Evolutionary conservation across 73 alveolate genomes (phyloP), one percentile per base, ranked within the genome.

Genomic region (Paramecium caudatum): DNA sequence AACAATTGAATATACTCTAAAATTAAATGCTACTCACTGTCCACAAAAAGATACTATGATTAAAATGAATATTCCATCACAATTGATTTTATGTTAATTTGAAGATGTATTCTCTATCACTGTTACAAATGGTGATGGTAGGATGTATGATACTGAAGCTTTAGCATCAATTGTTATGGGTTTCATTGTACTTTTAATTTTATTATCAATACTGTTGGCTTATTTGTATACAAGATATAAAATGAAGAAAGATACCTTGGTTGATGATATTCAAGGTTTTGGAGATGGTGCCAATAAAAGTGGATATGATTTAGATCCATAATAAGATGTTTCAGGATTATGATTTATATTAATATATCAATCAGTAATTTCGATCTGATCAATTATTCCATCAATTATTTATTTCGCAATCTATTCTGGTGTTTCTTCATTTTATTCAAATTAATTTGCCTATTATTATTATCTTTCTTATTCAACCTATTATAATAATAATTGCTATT

Each of bases 51-150:
- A 8, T 10, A 37, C 36, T 3, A 10, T 74, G 33, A 3, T 7
- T 21, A 68, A 30, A n/a, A n/a, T n/a, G n/a, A n/a, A n/a, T 3
- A 12, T 16, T 15, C 69, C 88, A 9, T 43, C 62, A 5, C 32
- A 74, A 74, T 39, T 74, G 55, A 43, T 74, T 15, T 5, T 39
- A 21, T 74, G 88, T 10, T 16, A 74, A 74, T 19, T 21, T 27
- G 55, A 36, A 41, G 69, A 37, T 41, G 1, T 41, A 45, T 74
- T 74, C 1, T 19, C 36, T 36, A 15, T 74, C 4, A 36, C 36
- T 34, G 55, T 74, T 3, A 43, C 47, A 0, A 74, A 37, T 74
- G 88, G 88, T 27, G 88, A 74, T 74, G 88, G 69, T 7, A 23
- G 16, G 15, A 45, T 74, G 2, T 74, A 74, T 39, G 88, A 74